Conservation (phyloP, 2,329 filamentous ascomycete species). For the Colletotrichum simmondsii region DNA sequence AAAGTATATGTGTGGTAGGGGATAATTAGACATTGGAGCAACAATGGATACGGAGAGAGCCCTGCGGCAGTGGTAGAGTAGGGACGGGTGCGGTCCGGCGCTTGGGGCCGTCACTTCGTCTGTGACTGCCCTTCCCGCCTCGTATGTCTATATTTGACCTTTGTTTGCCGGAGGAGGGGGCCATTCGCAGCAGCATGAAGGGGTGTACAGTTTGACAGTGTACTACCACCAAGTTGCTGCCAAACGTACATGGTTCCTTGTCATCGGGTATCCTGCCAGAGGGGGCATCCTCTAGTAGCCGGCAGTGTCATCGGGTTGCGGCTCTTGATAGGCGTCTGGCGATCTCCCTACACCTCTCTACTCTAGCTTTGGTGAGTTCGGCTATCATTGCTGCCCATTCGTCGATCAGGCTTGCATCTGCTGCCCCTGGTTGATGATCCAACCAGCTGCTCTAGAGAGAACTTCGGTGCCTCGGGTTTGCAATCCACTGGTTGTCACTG, state of each 20-base stretch:
- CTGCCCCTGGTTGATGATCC: background rate
- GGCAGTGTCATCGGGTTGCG: background rate
- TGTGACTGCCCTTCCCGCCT: background rate
- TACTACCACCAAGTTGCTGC: background rate
- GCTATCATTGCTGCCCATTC: background rate
- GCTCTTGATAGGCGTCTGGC: background rate
- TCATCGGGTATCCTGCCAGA: background rate
- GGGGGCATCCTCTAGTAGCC: background rate
- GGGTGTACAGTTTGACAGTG: background rate
- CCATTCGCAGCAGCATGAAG: background rate
- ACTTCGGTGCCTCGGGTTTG: background rate
- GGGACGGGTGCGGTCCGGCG: background rate
- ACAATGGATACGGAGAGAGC: background rate
- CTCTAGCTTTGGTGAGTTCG: background rate
- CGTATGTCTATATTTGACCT: background rate
- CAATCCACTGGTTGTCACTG: background rate
- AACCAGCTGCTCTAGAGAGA: background rate
- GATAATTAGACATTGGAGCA: background rate
- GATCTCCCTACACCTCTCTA: background rate
- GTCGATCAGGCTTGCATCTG: background rate
- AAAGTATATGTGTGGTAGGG: background rate
- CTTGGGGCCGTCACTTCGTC: background rate
- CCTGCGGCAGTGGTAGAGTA: background rate
- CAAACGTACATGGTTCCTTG: background rate
- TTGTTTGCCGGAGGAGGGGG: background rate